Conservation (phyloP, 345 rosid species). For the Noccaea bulbosa region DNA sequence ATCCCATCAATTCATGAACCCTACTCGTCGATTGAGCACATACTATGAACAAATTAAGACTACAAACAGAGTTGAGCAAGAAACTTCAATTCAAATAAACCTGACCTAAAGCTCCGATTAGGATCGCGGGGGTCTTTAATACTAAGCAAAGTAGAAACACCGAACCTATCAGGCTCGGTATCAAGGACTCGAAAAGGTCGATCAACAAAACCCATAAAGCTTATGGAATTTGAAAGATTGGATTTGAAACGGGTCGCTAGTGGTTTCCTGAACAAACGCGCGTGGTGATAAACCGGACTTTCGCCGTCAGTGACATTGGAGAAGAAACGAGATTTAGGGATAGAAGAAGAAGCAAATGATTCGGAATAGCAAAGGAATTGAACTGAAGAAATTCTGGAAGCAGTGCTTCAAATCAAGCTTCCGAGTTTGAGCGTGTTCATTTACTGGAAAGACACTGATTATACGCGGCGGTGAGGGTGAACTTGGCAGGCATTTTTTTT, state of each 20-base stretch:
- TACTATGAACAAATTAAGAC: not conserved
- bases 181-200: conserved; percentile 38
- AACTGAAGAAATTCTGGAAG: conserved; percentile 40
- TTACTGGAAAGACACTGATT: conserved; percentile 6
- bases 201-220: conserved; percentile 62
- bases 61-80: not conserved
- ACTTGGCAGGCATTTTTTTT: not conserved
- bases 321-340: conserved; percentile 42
- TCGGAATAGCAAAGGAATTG: conserved; percentile 32
- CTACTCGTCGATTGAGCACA: no score
- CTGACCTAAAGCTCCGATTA: conserved; percentile 55
- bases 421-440: conserved; percentile 51
- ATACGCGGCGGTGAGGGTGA: conserved; percentile 12
- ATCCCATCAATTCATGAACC: no score
- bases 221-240: conserved; percentile 50
- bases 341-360: conserved; percentile 21
- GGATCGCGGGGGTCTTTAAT: conserved; percentile 45
- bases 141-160: conserved; percentile 51
- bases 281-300: conserved; percentile 52
- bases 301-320: conserved; percentile 51
- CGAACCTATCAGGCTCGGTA: conserved; percentile 35
- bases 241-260: conserved; percentile 42
- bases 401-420: conserved; percentile 35
- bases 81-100: conserved; percentile 16
- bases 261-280: conserved; percentile 66